phyloP scores from a whole-genome alignment of 2,329 filamentous ascomycete species.

The Cordyceps cicadae region DNA sequence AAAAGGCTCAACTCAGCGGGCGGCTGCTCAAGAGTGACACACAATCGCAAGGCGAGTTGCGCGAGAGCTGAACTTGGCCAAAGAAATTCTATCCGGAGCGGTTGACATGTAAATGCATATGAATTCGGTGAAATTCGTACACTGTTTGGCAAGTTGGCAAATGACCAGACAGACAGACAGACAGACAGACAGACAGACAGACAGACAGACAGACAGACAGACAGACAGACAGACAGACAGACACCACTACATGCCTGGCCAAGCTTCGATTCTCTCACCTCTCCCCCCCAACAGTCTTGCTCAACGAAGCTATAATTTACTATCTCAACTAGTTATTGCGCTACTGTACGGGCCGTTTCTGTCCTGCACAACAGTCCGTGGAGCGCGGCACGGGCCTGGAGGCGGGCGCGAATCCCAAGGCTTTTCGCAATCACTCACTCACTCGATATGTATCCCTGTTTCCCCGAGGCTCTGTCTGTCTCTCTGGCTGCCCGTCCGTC shows the following conservation, averaged over 20 bases:
- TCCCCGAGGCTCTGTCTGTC: background rate
- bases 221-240: no score
- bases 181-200: no score
- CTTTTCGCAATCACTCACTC: background rate
- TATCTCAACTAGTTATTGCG: background rate
- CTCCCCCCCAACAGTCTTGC: background rate
- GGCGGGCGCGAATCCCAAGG: no score
- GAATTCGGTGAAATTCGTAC: no score
- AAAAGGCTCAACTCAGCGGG: no score
- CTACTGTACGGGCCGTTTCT: slow-evolving; percentile 2
- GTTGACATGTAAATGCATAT: no score
- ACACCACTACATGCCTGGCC: no score
- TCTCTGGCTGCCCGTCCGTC: background rate
- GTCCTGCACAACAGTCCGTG: background rate
- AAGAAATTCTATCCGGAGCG: background rate
- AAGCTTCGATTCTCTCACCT: no score
- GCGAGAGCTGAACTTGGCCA: background rate
- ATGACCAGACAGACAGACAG: no score
- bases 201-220: no score
- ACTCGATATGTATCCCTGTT: background rate
- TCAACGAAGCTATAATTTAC: background rate
- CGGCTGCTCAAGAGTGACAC: no score
- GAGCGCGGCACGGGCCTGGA: background rate
- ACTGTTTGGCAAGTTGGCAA: no score
- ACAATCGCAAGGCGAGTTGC: background rate